Conservation (phyloP, 2,329 filamentous ascomycete species). For the Gnomoniopsis smithogilvyi region DNA sequence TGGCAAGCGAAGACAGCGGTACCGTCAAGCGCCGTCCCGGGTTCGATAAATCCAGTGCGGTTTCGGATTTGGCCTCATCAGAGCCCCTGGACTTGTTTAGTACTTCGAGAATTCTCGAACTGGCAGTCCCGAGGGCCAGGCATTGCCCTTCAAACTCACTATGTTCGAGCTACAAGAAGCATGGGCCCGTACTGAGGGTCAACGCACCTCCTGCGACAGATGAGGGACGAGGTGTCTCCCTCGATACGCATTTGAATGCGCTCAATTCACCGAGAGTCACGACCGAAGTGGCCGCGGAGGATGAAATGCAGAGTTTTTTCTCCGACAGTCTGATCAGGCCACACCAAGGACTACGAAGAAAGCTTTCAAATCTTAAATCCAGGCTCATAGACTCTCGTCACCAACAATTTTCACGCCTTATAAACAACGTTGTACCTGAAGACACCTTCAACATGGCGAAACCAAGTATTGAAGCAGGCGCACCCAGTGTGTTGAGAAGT, state of each 20-base stretch:
- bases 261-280: neutral
- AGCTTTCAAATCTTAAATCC: conserved; percentile 23
- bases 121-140: neutral
- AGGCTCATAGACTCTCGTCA: conserved; percentile 21
- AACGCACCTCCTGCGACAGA: neutral
- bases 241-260: conserved; percentile 11
- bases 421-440: neutral
- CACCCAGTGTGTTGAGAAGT: neutral
- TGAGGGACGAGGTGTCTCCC: conserved; percentile 8
- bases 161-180: neutral
- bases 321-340: conserved; percentile 17
- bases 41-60: conserved; percentile 13
- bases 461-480: neutral
- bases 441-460: neutral
- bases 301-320: conserved; percentile 20
- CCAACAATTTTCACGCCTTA: neutral
- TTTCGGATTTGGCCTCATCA: conserved; percentile 8
- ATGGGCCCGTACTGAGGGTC: neutral
- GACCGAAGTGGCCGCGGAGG: neutral
- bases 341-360: conserved; percentile 22
- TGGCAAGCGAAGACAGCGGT: conserved; percentile 7
- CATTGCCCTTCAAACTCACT: neutral
- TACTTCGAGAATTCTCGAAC: neutral
- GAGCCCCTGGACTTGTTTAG: conserved; percentile 15
- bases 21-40: conserved; percentile 17